Percentiles rank a stretch among this genome's conserved stretches.
Evolutionary conservation across 202 grass and related monocot genomes (phyloP).

Genomic region (Setaria italica): DNA sequence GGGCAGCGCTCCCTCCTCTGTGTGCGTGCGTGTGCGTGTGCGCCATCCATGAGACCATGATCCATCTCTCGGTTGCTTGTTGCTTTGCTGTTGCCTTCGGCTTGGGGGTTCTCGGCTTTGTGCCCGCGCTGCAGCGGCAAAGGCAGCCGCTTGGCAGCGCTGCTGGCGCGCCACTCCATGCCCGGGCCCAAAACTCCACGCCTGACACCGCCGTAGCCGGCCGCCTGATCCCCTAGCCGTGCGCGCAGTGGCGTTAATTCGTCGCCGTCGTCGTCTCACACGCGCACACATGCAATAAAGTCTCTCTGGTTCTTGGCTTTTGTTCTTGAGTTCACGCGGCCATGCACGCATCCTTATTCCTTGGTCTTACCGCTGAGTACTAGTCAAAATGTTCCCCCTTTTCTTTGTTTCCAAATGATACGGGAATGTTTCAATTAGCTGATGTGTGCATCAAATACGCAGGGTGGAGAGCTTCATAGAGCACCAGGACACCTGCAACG

Average conservation of each 20-base stretch:
- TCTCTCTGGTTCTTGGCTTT: conserved; percentile 26
- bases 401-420: not conserved
- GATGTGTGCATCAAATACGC: conserved; percentile 12
- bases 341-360: not conserved
- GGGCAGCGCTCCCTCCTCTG: conserved; percentile 38
- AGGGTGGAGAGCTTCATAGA: conserved; percentile 99
- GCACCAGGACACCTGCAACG: conserved; percentile 92
- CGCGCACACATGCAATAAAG: conserved; percentile 58
- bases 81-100: conserved; percentile 17
- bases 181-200: conserved; percentile 54
- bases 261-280: conserved; percentile 37
- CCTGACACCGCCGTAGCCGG: conserved; percentile 37
- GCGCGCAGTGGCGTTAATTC: conserved; percentile 43
- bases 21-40: conserved; percentile 33
- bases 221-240: conserved; percentile 39
- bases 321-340: conserved; percentile 14
- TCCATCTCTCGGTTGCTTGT: conserved; percentile 18
- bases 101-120: conserved; percentile 20
- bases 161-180: conserved; percentile 44
- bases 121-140: conserved; percentile 41
- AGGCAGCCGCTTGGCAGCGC: conserved; percentile 11
- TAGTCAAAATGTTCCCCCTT: not conserved
- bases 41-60: not conserved
- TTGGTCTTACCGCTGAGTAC: not conserved
- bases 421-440: not conserved